Base-by-base conservation (phyloP, 1,284 basidiomycete species). In the Marasmius tenuissimus region DNA sequence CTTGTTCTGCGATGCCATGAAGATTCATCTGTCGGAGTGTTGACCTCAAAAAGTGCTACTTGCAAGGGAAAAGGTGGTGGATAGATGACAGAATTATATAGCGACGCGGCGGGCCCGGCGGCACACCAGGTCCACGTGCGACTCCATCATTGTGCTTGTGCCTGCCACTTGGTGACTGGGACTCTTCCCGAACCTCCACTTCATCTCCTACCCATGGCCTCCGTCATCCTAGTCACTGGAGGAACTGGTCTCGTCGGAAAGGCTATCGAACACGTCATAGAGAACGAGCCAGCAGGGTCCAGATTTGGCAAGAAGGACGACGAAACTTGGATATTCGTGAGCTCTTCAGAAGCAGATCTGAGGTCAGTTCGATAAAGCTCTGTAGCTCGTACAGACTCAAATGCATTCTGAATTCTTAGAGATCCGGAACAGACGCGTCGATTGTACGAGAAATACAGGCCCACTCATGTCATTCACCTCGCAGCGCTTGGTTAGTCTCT, bases 401-500 rank as follows among this genome's bases (percentile, higher is more conserved):
- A 27, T 27, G 2, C 27, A 27, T 27, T 27, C 27, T 27, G 4
- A 27, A 27, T 27, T 27, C 27, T 27, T 65, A 92, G 92, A 69
- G 84, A 92, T 73, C 74, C 83, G 3, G 81, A 78, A 63, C 84
- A 87, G 71, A 88, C 91, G 49, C 75, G 77, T 68, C 79, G 79
- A 70, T 77, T 96, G 68, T 96, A 92, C 67, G 88, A 92, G 69
- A 94, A 92, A 75, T 88, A 96, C 77, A 88, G 91, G 69, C 94
- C 94, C 0, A 96, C 92, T 0, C 89, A 95, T 82, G 92, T 96
- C 66, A 95, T 96, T 69, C 94, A 97, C 77, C 84, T 94, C 57
- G 93, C 92, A 55, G 92, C 93, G 8, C 82, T 92, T 39, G 92
- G 92, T 93, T 68, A 33, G 87, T 77, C 33, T 39, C 58, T 20